Percentiles rank a stretch among this genome's conserved stretches.
phyloP scores from a whole-genome alignment of 352 stramenopile genomes.

The Peronosclerospora sorghi region DNA sequence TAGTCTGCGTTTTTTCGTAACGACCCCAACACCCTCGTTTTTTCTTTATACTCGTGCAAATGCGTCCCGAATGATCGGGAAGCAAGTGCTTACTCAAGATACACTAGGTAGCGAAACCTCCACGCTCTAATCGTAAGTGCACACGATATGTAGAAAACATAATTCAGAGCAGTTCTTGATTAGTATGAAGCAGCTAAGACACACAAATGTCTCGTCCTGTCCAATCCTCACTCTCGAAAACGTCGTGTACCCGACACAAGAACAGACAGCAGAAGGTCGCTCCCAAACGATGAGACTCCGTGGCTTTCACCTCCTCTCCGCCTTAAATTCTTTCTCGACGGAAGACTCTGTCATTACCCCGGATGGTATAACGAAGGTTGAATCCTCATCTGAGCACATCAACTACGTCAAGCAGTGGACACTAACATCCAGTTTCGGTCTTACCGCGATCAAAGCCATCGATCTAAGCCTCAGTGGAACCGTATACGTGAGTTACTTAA shows the following conservation, averaged over 20 bases:
- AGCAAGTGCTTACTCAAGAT: too few relatives aligned
- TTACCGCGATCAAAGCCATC: constrained; percentile 6
- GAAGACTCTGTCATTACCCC: not conserved
- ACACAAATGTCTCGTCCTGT: too few relatives aligned
- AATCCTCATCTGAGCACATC: not conserved
- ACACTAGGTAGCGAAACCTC: too few relatives aligned
- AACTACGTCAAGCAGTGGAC: not conserved
- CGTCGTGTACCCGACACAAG: constrained; percentile 1
- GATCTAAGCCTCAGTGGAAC: constrained; percentile 11
- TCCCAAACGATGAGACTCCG: not conserved
- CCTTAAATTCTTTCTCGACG: not conserved
- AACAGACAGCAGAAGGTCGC: not conserved
- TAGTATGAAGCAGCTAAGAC: too few relatives aligned
- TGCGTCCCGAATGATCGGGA: too few relatives aligned
- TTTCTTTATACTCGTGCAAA: too few relatives aligned
- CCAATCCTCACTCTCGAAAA: constrained; percentile 14
- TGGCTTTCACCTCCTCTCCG: not conserved
- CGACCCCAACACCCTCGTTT: too few relatives aligned
- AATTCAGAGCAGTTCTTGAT: too few relatives aligned
- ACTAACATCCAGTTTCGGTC: not conserved
- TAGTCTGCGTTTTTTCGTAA: too few relatives aligned
- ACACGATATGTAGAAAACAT: too few relatives aligned
- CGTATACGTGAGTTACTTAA: constrained; percentile 10
- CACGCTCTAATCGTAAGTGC: too few relatives aligned
- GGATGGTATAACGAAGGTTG: not conserved